Conservation (phyloP, 140 eudicot species). For the Anethum foeniculum region DNA sequence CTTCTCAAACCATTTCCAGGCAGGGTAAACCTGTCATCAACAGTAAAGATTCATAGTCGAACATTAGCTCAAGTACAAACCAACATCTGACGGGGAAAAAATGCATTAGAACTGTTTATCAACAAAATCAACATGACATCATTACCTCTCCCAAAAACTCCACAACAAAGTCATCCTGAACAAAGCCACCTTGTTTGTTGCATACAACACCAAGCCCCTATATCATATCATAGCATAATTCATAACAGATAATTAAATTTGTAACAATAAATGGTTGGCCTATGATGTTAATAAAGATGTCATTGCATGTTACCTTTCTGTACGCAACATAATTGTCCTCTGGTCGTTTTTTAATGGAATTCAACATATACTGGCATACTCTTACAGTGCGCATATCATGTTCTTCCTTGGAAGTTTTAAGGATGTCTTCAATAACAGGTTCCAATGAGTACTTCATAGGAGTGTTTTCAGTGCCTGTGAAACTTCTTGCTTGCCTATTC, state of each 20-base stretch:
- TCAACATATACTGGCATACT: conserved; percentile 62
- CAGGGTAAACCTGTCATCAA: conserved; percentile 74
- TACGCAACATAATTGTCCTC: conserved; percentile 97
- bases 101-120: background rate
- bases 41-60: background rate
- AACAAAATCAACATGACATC: background rate
- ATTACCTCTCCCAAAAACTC: conserved; percentile 97
- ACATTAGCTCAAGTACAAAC: background rate
- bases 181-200: conserved; percentile 87
- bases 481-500: conserved; percentile 70
- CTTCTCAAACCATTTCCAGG: conserved; percentile 99
- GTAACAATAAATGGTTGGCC: background rate
- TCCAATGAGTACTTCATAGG: conserved; percentile 80
- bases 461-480: conserved; percentile 79
- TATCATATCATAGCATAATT: conserved; percentile 7
- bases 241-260: conserved; percentile 4
- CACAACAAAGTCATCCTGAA: conserved; percentile 87
- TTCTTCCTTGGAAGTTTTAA: conserved; percentile 41
- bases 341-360: conserved; percentile 67
- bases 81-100: background rate
- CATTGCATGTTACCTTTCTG: conserved; percentile 57
- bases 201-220: conserved; percentile 99
- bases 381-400: conserved; percentile 43
- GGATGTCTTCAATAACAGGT: conserved; percentile 69
- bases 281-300: background rate